phyloP scores from a whole-genome alignment of 306 rosid species.

The Begonia loranthoides region DNA sequence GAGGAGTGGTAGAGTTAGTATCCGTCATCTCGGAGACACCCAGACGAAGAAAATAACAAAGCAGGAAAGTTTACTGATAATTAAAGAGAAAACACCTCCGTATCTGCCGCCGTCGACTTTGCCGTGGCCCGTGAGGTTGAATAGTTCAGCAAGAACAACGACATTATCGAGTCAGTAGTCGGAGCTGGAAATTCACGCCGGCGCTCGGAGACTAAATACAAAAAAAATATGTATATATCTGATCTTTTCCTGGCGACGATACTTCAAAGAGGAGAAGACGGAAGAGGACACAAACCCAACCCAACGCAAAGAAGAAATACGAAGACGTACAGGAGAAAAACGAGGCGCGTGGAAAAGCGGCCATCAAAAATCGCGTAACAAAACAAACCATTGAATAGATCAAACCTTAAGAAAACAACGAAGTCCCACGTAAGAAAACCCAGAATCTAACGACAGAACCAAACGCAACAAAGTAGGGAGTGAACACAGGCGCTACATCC shows the following conservation, averaged over 20 bases:
- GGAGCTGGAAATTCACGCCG: constrained; percentile 38
- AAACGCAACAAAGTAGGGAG: neutral
- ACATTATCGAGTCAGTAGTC: constrained; percentile 9
- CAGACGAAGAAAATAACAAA: neutral
- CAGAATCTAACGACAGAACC: neutral
- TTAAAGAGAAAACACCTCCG: no score
- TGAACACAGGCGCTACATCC: neutral
- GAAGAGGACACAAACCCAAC: neutral
- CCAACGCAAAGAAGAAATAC: neutral
- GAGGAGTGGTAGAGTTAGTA: constrained; percentile 19
- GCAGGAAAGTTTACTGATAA: neutral
- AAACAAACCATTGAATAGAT: no score
- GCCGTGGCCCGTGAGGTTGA: neutral
- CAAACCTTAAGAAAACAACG: neutral
- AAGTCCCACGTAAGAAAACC: neutral
- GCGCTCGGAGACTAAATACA: constrained; percentile 18
- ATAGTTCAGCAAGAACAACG: neutral
- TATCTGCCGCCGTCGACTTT: neutral
- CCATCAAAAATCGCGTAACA: neutral
- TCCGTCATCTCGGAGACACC: constrained; percentile 40
- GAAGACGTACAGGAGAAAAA: neutral
- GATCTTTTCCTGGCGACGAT: neutral
- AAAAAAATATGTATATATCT: neutral
- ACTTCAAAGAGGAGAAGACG: neutral
- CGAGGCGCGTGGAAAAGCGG: neutral